phyloP scores from a whole-genome alignment of 305 asterid genomes.

The Ilex paraguariensis region DNA sequence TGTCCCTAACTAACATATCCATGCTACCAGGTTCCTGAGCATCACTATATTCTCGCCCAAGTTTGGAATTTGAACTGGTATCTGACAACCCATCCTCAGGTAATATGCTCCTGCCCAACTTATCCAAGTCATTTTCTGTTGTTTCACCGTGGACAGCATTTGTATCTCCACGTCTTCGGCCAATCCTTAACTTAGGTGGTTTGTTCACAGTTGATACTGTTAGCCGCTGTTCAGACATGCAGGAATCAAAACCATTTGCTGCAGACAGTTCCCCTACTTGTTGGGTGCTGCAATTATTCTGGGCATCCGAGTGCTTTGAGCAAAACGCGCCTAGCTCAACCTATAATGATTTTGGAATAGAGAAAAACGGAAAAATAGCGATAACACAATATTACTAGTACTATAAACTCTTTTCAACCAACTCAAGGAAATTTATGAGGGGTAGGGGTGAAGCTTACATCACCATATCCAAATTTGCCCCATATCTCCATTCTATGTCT shows the following conservation, averaged over 20 bases:
- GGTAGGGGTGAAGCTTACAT: constrained; percentile 37
- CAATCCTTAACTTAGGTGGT: constrained; percentile 26
- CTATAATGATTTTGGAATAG: constrained; percentile 29
- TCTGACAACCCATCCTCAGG: constrained; percentile 33
- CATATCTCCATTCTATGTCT: constrained; percentile 94
- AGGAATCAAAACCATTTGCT: constrained; percentile 42
- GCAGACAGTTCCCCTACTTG: constrained; percentile 25
- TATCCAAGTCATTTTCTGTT: constrained; percentile 30
- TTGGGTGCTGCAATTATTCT: constrained; percentile 36
- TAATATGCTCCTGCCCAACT: constrained; percentile 34
- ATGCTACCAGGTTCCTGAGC: constrained; percentile 27
- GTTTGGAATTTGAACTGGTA: constrained; percentile 29
- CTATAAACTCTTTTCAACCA: no score
- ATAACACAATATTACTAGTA: no score
- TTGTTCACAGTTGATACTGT: constrained; percentile 13
- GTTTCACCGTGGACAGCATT: constrained; percentile 20
- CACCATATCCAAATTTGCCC: constrained; percentile 91
- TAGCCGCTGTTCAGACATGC: constrained; percentile 16
- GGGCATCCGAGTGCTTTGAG: constrained; percentile 79
- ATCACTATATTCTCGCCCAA: constrained; percentile 36
- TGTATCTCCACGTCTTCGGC: constrained; percentile 34
- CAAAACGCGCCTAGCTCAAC: constrained; percentile 96
- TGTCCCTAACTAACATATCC: constrained; percentile 31
- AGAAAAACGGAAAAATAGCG: no score
- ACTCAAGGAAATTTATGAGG: no score